Base-by-base conservation (phyloP, 495 filamentous ascomycete genomes). In the Aspergillus conjunctus region DNA sequence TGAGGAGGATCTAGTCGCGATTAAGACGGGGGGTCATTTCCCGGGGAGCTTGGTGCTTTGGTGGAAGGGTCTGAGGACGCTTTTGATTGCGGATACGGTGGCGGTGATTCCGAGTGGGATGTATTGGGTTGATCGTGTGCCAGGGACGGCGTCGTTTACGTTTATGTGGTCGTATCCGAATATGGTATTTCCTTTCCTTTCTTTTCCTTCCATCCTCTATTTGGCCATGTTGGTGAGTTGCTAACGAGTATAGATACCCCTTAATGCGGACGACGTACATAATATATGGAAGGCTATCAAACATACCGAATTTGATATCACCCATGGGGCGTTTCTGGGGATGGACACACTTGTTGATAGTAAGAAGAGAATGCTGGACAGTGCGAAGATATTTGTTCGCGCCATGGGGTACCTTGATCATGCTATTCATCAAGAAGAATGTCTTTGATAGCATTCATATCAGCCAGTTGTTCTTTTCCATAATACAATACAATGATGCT, bases 151-250 rank as follows among this genome's bases (percentile, higher is more conserved):
- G 8, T 83, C 78, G 41, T 93, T 83, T 70, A 68, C 83, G 4
- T 92, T 93, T 73, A 87, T 89, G 86, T 92, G 87, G 86, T 88
- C 84, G 18, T 87, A 88, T 65, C 90, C 90, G 4, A 92, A 93
- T 69, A 86, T 88, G 83, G 77, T 87, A 77, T 54, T 63, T 69
- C 49, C 26, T 6, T 50, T 54, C 10, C 12, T 44, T 18, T 22
- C 11, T 21, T 21, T 17, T 44, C 31, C 15, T 59, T 46, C 11
- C n/a, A n/a, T 12, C 41, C 11, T 21, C 21, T 22, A 14, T 32
- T n/a, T 18, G 7, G 11, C 11, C 22, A 18, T 43, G 15, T 62
- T 37, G 60, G 44, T 15, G 17, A 39, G 44, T 48, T 18, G 17
- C 44, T 48, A 22, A 48, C 18, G 44, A 21, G 6, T 7, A 48